phyloP scores from a whole-genome alignment of 2,329 filamentous ascomycete species.

The Nakataea oryzae region DNA sequence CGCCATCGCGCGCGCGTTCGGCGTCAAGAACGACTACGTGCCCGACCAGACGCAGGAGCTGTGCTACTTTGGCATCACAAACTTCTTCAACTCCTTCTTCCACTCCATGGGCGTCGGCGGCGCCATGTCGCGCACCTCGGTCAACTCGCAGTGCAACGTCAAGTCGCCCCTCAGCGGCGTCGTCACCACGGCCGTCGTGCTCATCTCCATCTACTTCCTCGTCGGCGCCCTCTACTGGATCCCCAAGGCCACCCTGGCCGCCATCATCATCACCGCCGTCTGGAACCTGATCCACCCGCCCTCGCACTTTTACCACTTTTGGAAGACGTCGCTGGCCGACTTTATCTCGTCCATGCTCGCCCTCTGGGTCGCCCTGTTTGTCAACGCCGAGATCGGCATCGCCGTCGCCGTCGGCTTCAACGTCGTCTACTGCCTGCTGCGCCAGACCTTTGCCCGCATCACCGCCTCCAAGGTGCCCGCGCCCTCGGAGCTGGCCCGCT shows the following conservation, averaged over 20 bases:
- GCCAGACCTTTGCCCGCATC: slow-evolving; percentile 41
- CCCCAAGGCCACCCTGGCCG: slow-evolving; percentile 53
- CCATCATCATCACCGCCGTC: slow-evolving; percentile 58
- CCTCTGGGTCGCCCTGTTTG: slow-evolving; percentile 54
- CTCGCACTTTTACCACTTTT: slow-evolving; percentile 50
- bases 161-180: slow-evolving; percentile 50
- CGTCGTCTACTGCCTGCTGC: slow-evolving; percentile 48
- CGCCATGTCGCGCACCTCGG: slow-evolving; percentile 57
- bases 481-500: slow-evolving; percentile 15
- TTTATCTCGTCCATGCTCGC: slow-evolving; percentile 53
- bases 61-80: slow-evolving; percentile 50
- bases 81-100: slow-evolving; percentile 56
- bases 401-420: slow-evolving; percentile 51
- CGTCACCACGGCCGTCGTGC: slow-evolving; percentile 49
- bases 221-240: slow-evolving; percentile 55
- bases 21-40: slow-evolving; percentile 48
- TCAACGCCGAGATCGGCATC: slow-evolving; percentile 49
- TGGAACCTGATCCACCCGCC: slow-evolving; percentile 50
- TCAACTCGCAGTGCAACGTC: slow-evolving; percentile 55
- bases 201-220: slow-evolving; percentile 51
- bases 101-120: slow-evolving; percentile 53
- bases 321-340: slow-evolving; percentile 54
- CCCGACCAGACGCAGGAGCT: slow-evolving; percentile 57
- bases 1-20: slow-evolving; percentile 54
- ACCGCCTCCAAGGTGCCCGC: slow-evolving; percentile 18